These are phyloP conservation scores for Kodamaea hsintzibuensis DNA, from an alignment of 805 yeast species.

Conservation along the genomic window DNA sequence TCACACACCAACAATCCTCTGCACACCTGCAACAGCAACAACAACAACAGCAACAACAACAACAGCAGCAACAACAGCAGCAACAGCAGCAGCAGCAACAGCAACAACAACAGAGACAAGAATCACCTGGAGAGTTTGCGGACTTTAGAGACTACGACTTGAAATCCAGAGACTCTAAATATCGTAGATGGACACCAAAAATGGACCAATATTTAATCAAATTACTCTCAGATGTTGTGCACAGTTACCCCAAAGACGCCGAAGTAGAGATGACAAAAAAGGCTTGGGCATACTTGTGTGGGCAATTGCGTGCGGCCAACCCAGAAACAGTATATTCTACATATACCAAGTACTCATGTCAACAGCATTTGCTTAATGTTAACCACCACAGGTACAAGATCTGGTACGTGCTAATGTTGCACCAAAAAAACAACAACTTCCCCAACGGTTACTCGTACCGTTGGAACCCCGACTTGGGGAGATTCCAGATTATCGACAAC, in stretches of 20 bases:
- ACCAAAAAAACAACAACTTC: slow-evolving; percentile 22
- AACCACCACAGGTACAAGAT: slow-evolving; percentile 37
- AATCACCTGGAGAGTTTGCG: slow-evolving; percentile 15
- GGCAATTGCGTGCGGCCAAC: slow-evolving; percentile 36
- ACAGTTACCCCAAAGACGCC: slow-evolving; percentile 31
- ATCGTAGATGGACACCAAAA: slow-evolving; percentile 38
- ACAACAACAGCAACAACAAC: slow-evolving; percentile 15
- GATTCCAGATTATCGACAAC: slow-evolving; percentile 33
- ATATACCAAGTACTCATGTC: slow-evolving; percentile 41
- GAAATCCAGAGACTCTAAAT: slow-evolving; percentile 37
- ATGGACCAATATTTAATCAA: slow-evolving; percentile 38
- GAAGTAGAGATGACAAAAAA: slow-evolving; percentile 36
- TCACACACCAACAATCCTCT: slow-evolving; percentile 3
- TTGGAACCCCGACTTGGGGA: slow-evolving; percentile 38
- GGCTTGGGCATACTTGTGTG: slow-evolving; percentile 39
- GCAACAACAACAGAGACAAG: slow-evolving; percentile 17
- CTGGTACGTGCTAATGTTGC: slow-evolving; percentile 36
- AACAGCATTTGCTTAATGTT: slow-evolving; percentile 38
- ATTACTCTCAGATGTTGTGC: slow-evolving; percentile 37
- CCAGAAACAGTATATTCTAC: slow-evolving; percentile 43
- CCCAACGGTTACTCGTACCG: slow-evolving; percentile 28
- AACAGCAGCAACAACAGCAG: slow-evolving; percentile 16
- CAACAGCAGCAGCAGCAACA: slow-evolving; percentile 16
- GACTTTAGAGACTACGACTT: slow-evolving; percentile 31
- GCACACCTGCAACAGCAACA: slow-evolving; percentile 8